Evolutionary conservation across 768 basidiomycete genomes (phyloP).

Genomic region (Podaxis rugospora): DNA sequence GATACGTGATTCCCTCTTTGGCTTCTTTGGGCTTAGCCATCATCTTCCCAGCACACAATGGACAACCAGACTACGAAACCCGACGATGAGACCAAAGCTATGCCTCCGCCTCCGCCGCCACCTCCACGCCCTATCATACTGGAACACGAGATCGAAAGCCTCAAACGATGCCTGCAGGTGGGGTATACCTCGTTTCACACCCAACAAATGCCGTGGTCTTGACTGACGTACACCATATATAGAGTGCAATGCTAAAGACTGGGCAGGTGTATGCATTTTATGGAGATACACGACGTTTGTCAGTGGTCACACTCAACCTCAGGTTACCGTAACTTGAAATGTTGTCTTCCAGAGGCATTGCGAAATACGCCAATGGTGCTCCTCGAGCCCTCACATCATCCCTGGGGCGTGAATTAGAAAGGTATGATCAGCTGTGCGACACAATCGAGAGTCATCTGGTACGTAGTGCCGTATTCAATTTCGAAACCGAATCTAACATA

Average conservation of each 20-base stretch:
- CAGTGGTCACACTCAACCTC: slow-evolving; percentile 20
- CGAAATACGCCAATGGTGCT: slow-evolving; percentile 53
- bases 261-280: slow-evolving; percentile 71
- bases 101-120: slow-evolving; percentile 53
- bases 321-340: neutral
- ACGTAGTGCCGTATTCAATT: slow-evolving; percentile 20
- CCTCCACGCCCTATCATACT: slow-evolving; percentile 46
- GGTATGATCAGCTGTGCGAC: slow-evolving; percentile 78
- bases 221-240: slow-evolving; percentile 3
- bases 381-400: slow-evolving; percentile 61
- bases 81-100: slow-evolving; percentile 33
- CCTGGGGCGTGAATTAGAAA: slow-evolving; percentile 71
- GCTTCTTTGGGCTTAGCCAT: neutral
- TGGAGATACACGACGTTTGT: slow-evolving; percentile 63
- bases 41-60: neutral
- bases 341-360: slow-evolving; percentile 42
- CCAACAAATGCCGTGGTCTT: neutral
- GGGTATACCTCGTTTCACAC: neutral
- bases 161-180: slow-evolving; percentile 58
- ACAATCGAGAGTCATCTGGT: slow-evolving; percentile 70
- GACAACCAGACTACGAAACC: slow-evolving; percentile 14
- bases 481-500: neutral
- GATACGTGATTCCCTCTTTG: neutral
- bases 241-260: slow-evolving; percentile 67
- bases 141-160: slow-evolving; percentile 60